Evolutionary conservation across 2,329 filamentous ascomycete species (phyloP).

Genomic region (Xylaria sp.): DNA sequence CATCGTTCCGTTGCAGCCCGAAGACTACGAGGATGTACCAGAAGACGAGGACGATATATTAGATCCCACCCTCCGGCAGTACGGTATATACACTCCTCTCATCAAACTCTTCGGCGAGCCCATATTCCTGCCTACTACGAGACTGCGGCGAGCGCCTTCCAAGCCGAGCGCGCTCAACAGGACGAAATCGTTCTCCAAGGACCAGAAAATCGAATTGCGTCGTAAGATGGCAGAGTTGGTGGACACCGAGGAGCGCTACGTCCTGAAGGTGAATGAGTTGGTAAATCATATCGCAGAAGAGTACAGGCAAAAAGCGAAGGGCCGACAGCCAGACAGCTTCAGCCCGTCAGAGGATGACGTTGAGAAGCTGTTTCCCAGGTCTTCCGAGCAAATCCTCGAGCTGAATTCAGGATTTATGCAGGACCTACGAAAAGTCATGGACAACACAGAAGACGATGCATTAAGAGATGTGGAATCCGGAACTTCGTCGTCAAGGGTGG

Average conservation of each 20-base stretch:
- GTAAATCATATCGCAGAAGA: slow-evolving; percentile 80
- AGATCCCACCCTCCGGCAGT: slow-evolving; percentile 67
- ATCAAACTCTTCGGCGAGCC: slow-evolving; percentile 81
- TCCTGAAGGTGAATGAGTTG: slow-evolving; percentile 82
- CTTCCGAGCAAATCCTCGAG: slow-evolving; percentile 77
- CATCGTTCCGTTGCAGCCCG: slow-evolving; percentile 65
- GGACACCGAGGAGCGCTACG: slow-evolving; percentile 93
- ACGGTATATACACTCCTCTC: slow-evolving; percentile 76
- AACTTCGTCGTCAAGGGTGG: slow-evolving; percentile 48
- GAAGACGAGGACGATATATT: slow-evolving; percentile 68
- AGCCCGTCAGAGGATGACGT: slow-evolving; percentile 75
- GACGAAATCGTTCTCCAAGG: slow-evolving; percentile 74
- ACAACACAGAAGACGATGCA: slow-evolving; percentile 81
- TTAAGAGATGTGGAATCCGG: slow-evolving; percentile 72
- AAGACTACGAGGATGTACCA: slow-evolving; percentile 61
- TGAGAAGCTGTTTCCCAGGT: slow-evolving; percentile 77
- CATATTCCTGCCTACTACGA: slow-evolving; percentile 84
- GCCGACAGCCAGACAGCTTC: slow-evolving; percentile 60
- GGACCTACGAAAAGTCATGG: slow-evolving; percentile 74
- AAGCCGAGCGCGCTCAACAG: slow-evolving; percentile 80
- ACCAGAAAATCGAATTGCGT: slow-evolving; percentile 81
- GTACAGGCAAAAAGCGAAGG: slow-evolving; percentile 71
- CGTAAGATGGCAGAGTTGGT: slow-evolving; percentile 89
- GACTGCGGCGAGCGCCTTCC: slow-evolving; percentile 82
- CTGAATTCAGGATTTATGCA: slow-evolving; percentile 81